Evolutionary conservation across 331 rosid species (phyloP), one percentile per base, ranked within the genome.

Genomic region (Malus hybrid): DNA sequence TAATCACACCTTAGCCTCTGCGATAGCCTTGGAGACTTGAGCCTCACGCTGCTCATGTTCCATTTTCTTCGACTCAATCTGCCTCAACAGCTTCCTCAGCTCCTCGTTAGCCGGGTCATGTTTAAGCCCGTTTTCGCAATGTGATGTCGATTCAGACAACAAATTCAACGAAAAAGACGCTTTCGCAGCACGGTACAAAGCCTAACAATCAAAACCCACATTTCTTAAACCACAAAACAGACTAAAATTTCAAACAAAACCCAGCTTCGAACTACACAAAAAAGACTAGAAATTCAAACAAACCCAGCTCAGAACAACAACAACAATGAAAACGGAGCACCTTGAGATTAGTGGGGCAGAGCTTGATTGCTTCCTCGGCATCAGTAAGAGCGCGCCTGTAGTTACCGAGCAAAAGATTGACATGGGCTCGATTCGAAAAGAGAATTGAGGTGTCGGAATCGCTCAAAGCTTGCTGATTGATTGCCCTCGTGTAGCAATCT

Each of bases 401-500:
- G 76, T 94, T 94, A 55, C 92, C 93, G 2, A 94, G 96, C 15
- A 94, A 74, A 83, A 92, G 76, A 85, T 94, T 94, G 15, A 89
- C 97, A 82, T 90, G 93, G 16, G 93, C 97, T 84, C 98, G 76
- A 81, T 91, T 91, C 15, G 96, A 69, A 82, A 74, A 91, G 56
- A 91, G 78, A 71, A 87, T 29, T 10, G 96, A 91, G 50, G 50
- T 84, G 70, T 93, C 96, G 5, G 89, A 85, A 73, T 82, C 85
- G 24, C 75, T 80, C 59, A 93, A 75, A 22, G 82, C 90, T 56
- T 92, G 84, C 85, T 92, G 97, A 81, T 86, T 71, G 44, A 94
- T 86, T 9, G 99, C 96, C 74, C 88, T 88, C 2, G 96, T 89
- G 92, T 94, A 94, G 80, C 97, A 92, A 60, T 90, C 97, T 77